phyloP scores from a whole-genome alignment of 1,284 basidiomycete species.

The Moesziomyces parantarcticus region DNA sequence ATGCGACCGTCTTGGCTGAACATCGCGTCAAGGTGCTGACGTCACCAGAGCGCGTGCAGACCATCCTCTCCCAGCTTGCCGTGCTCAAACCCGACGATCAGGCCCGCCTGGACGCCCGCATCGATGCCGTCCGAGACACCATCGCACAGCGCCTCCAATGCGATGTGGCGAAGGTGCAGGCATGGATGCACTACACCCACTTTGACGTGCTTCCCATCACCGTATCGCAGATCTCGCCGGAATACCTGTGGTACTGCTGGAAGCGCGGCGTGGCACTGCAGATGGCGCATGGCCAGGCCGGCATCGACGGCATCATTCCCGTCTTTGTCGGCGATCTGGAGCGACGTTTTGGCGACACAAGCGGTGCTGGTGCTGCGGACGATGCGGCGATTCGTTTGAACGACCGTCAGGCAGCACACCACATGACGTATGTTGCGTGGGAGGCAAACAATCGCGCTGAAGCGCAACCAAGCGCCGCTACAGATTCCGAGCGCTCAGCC shows the following conservation, averaged over 20 bases:
- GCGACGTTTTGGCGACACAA: background rate
- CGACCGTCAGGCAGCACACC: constrained; percentile 1
- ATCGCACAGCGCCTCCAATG: background rate
- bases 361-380: background rate
- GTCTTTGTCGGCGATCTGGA: constrained; percentile 20
- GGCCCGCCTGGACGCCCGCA: background rate
- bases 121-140: too few relatives aligned
- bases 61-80: background rate
- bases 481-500: too few relatives aligned
- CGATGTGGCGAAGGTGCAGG: background rate
- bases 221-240: constrained; percentile 11
- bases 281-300: constrained; percentile 6
- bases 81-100: background rate
- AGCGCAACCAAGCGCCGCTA: background rate
- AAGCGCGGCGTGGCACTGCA: constrained; percentile 29
- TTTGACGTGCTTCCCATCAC: constrained; percentile 13
- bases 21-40: background rate
- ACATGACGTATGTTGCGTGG: constrained; percentile 28
- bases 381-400: too few relatives aligned
- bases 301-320: constrained; percentile 33
- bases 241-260: constrained; percentile 35
- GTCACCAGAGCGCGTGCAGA: constrained; percentile 1
- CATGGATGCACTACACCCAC: constrained; percentile 25
- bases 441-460: constrained; percentile 10
- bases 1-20: too few relatives aligned